These are phyloP conservation scores for Maudiozyma bulderi DNA, from an alignment of 805 yeast species.

Conservation along the genomic window DNA sequence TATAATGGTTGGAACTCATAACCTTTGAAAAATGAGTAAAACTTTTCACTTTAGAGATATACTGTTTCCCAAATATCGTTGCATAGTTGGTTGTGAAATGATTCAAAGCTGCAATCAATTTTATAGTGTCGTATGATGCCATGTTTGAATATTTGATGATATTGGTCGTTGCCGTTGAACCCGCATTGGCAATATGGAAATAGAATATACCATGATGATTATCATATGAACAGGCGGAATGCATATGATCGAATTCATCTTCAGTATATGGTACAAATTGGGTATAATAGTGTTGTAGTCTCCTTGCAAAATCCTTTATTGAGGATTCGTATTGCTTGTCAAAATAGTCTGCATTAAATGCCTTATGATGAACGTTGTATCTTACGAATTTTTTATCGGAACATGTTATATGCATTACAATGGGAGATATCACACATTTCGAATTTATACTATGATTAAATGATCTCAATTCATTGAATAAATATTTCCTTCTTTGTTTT, in stretches of 20 bases:
- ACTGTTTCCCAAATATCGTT: slow-evolving; percentile 15
- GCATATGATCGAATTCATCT: slow-evolving; percentile 13
- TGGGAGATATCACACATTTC: slow-evolving; percentile 33
- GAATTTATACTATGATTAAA: slow-evolving; percentile 11
- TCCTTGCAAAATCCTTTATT: slow-evolving; percentile 47
- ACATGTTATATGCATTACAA: slow-evolving; percentile 53
- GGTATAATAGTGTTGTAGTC: slow-evolving; percentile 41
- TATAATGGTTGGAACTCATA: slow-evolving; percentile 1
- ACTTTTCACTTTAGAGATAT: slow-evolving; percentile 14
- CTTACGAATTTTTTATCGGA: slow-evolving; percentile 41
- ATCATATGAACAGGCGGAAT: not conserved
- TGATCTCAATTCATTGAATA: slow-evolving; percentile 17
- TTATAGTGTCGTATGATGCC: not conserved
- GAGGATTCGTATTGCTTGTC: slow-evolving; percentile 44
- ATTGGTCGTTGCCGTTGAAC: not conserved
- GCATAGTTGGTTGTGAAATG: slow-evolving; percentile 17
- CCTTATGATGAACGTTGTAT: slow-evolving; percentile 56
- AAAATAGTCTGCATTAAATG: slow-evolving; percentile 51
- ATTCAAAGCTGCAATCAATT: slow-evolving; percentile 6
- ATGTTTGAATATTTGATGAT: not conserved
- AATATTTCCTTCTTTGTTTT: slow-evolving; percentile 30
- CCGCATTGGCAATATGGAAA: slow-evolving; percentile 4
- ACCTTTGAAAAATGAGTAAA: slow-evolving; percentile 3
- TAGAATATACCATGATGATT: not conserved
- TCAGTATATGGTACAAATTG: slow-evolving; percentile 23